Evolutionary conservation across 176 grass and related monocot species (phyloP).

Genomic region (Microstegium vimineum): DNA sequence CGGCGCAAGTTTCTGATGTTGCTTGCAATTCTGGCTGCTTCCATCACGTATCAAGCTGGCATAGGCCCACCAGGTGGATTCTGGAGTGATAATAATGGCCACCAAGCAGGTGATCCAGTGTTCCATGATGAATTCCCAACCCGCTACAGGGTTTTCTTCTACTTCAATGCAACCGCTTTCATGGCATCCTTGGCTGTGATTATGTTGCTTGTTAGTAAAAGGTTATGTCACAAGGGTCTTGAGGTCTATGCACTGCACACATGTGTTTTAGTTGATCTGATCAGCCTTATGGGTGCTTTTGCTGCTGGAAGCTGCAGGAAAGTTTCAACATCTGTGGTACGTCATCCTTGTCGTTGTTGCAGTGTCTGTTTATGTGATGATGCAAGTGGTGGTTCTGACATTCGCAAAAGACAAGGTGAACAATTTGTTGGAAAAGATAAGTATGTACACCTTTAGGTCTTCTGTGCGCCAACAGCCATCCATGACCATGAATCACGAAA

Average conservation of each 20-base stretch:
- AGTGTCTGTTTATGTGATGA: slow-evolving; percentile 26
- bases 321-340: slow-evolving; percentile 6
- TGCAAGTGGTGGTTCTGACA: slow-evolving; percentile 20
- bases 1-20: slow-evolving; percentile 39
- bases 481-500: not conserved
- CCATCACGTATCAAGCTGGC: slow-evolving; percentile 45
- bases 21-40: slow-evolving; percentile 46
- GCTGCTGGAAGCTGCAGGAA: slow-evolving; percentile 29
- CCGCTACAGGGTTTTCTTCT: slow-evolving; percentile 38
- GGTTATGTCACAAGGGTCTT: slow-evolving; percentile 15
- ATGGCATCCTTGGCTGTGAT: slow-evolving; percentile 33
- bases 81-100: slow-evolving; percentile 20
- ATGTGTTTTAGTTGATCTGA: slow-evolving; percentile 17
- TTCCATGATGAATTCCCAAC: slow-evolving; percentile 16
- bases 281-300: slow-evolving; percentile 41
- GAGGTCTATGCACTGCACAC: not conserved
- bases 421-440: not conserved
- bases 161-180: slow-evolving; percentile 36
- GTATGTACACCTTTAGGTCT: not conserved
- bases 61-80: slow-evolving; percentile 50
- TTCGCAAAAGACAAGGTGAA: not conserved
- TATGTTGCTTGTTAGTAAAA: slow-evolving; percentile 38
- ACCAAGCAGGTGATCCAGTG: slow-evolving; percentile 13
- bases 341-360: slow-evolving; percentile 23
- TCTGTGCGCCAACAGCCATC: not conserved